These are phyloP conservation scores for Coemansia sp. DNA, from an alignment of 192 early-diverging fungal genomes.

Conservation along the genomic window DNA sequence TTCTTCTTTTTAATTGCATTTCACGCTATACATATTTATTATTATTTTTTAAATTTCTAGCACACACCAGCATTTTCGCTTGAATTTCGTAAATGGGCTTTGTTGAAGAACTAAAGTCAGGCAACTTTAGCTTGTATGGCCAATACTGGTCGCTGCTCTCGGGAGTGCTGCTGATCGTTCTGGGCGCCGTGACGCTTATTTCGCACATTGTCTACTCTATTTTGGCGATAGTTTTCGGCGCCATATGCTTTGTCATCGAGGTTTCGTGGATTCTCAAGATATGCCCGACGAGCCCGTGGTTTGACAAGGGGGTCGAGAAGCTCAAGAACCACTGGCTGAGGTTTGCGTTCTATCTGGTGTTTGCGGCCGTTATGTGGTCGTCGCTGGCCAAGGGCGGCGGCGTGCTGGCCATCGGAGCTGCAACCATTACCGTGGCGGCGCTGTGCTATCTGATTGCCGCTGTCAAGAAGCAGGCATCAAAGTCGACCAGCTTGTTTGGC, in stretches of 20 bases:
- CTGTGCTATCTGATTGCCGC: slow-evolving; percentile 48
- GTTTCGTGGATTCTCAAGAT: slow-evolving; percentile 37
- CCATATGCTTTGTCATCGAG: slow-evolving; percentile 46
- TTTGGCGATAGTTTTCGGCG: slow-evolving; percentile 52
- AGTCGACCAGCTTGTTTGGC: slow-evolving; percentile 39
- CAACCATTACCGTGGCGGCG: slow-evolving; percentile 39
- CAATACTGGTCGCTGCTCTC: slow-evolving; percentile 45
- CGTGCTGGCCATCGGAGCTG: slow-evolving; percentile 47
- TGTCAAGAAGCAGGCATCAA: slow-evolving; percentile 44
- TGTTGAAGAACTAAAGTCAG: slow-evolving; percentile 42
- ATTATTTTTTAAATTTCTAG: neutral
- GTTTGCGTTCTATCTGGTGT: slow-evolving; percentile 45
- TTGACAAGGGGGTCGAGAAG: slow-evolving; percentile 32
- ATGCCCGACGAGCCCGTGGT: slow-evolving; percentile 41
- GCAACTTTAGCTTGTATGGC: slow-evolving; percentile 50
- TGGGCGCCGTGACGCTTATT: slow-evolving; percentile 48
- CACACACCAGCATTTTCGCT: too few relatives aligned
- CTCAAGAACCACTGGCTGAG: slow-evolving; percentile 53
- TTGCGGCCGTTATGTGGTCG: slow-evolving; percentile 54
- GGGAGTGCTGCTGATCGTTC: slow-evolving; percentile 48
- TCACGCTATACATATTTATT: neutral
- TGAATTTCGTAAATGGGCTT: slow-evolving; percentile 31
- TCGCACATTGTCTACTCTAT: slow-evolving; percentile 48
- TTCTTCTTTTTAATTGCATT: slow-evolving; percentile 1
- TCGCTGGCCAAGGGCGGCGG: slow-evolving; percentile 49